Percentiles rank a stretch among this genome's conserved stretches.
Conservation (phyloP, 169 alveolate species). For the Amoebophrya sp. region DNA sequence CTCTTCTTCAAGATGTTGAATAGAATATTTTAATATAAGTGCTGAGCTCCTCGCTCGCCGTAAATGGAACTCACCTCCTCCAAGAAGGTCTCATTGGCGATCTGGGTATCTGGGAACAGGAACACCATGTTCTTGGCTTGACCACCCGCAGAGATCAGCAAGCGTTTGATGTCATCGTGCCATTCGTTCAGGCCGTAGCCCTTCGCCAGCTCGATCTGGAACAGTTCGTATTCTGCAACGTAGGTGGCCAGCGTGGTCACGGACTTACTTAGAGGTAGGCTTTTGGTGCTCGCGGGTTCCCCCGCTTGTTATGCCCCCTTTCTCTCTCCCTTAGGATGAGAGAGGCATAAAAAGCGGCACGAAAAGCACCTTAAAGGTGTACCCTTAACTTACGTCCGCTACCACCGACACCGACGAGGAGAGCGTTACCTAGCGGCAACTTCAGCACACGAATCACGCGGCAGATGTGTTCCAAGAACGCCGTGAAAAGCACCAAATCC, state of each 20-base stretch:
- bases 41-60: too few species aligned
- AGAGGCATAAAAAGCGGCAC: too few species aligned
- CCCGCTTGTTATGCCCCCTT: too few species aligned
- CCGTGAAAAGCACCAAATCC: constrained; percentile 79
- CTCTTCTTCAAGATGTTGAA: too few species aligned
- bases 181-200: constrained; percentile 72
- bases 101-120: constrained; percentile 90
- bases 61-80: constrained; percentile 79
- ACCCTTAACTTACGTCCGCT: constrained; percentile 92
- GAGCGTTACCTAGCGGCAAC: constrained; percentile 87
- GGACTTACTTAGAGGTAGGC: too few species aligned
- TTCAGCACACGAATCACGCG: constrained; percentile 82
- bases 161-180: constrained; percentile 81
- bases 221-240: constrained; percentile 72
- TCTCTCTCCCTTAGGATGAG: too few species aligned
- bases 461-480: constrained; percentile 86
- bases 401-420: constrained; percentile 95
- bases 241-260: constrained; percentile 87
- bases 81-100: constrained; percentile 79
- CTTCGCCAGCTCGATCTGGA: constrained; percentile 76
- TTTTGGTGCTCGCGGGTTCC: too few species aligned
- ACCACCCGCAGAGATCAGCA: constrained; percentile 79
- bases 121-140: constrained; percentile 73
- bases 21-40: too few species aligned
- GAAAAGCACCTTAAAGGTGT: too few species aligned